Conservation (phyloP, 2,329 filamentous ascomycete species). For the Scortechinia acanthostroma region DNA sequence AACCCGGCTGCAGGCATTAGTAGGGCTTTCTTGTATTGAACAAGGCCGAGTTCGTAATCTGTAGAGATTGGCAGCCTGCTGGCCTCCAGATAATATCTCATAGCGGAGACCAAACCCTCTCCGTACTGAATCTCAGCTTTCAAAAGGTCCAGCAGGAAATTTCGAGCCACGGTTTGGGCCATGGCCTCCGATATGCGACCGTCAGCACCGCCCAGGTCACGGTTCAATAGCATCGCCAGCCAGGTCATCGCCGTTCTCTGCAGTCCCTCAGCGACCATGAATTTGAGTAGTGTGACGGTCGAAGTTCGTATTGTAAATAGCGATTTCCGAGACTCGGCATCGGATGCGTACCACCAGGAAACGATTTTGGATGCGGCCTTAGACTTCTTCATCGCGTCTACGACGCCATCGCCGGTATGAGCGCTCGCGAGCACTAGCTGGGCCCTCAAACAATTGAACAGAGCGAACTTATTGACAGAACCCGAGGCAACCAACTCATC, state of each 20-base stretch:
- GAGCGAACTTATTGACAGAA: slow-evolving; percentile 11
- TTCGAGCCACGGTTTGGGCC: not conserved
- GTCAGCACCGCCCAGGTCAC: not conserved
- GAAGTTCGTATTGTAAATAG: slow-evolving; percentile 17
- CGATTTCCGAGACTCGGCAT: slow-evolving; percentile 13
- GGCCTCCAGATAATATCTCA: slow-evolving; percentile 11
- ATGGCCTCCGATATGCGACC: not conserved
- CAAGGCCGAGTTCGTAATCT: too few species aligned
- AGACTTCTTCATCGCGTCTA: slow-evolving; percentile 20
- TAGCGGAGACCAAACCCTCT: slow-evolving; percentile 11
- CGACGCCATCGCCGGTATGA: slow-evolving; percentile 4
- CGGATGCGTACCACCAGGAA: slow-evolving; percentile 28
- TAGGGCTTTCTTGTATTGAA: too few species aligned
- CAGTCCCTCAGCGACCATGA: slow-evolving; percentile 25
- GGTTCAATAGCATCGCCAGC: slow-evolving; percentile 14
- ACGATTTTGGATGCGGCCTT: slow-evolving; percentile 20
- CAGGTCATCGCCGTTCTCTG: slow-evolving; percentile 21
- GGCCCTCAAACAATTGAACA: not conserved
- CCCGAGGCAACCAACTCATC: slow-evolving; percentile 27
- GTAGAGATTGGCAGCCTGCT: too few species aligned
- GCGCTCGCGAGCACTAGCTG: not conserved
- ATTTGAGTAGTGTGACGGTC: slow-evolving; percentile 19
- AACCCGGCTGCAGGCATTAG: too few species aligned
- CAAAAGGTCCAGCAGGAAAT: slow-evolving; percentile 3
- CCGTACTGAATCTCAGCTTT: slow-evolving; percentile 7